phyloP scores from a whole-genome alignment of 2,329 filamentous ascomycete species.

The Trichoderma sp. region DNA sequence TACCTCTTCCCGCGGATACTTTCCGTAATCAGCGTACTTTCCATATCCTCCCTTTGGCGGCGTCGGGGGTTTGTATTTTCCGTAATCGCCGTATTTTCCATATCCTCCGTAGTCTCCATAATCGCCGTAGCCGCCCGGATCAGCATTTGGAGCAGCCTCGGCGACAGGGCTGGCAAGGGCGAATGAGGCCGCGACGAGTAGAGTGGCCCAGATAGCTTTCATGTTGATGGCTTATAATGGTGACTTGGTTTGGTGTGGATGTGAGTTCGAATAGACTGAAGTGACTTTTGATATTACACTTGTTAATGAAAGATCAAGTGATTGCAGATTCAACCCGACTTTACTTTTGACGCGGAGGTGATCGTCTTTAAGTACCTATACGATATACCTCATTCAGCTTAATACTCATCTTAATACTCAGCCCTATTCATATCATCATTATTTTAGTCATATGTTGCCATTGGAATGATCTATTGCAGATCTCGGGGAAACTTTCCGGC shows the following conservation, averaged over 20 bases:
- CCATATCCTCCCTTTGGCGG: conserved; percentile 9
- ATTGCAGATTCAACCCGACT: not conserved
- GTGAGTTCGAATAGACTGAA: not conserved
- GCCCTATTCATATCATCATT: not conserved
- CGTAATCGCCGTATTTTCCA: conserved; percentile 7
- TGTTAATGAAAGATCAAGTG: not conserved
- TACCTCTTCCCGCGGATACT: not conserved
- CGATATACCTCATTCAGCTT: not conserved
- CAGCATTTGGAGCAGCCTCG: conserved; percentile 18
- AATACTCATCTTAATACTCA: too few relatives aligned
- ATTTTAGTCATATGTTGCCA: not conserved
- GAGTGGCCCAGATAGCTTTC: conserved; percentile 30
- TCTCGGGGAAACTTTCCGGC: not conserved
- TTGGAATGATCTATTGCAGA: not conserved
- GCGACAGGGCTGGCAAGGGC: conserved; percentile 28
- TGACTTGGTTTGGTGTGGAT: not conserved
- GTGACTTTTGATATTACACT: not conserved
- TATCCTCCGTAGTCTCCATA: conserved; percentile 14
- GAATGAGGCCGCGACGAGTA: conserved; percentile 28
- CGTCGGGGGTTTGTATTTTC: conserved; percentile 7
- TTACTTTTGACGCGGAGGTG: not conserved
- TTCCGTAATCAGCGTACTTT: conserved; percentile 2
- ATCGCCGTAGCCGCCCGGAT: conserved; percentile 13
- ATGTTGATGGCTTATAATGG: conserved; percentile 24
- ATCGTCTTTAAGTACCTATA: not conserved